These are phyloP conservation scores for Spathaspora girioi DNA, from an alignment of 805 yeast genomes.

Conservation along the genomic window DNA sequence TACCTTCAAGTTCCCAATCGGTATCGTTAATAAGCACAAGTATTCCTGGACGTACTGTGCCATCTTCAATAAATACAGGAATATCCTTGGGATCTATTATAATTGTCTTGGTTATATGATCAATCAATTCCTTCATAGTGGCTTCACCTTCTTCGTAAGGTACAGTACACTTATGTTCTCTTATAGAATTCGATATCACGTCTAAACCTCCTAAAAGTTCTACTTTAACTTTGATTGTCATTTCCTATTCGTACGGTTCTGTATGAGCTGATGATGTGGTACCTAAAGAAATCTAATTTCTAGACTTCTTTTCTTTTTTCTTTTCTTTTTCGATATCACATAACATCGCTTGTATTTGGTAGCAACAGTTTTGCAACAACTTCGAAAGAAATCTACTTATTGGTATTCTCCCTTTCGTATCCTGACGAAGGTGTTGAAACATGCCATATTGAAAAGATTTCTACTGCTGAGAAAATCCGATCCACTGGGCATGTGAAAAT, in stretches of 20 bases:
- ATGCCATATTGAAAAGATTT: too few species aligned
- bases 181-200: slow-evolving; percentile 60
- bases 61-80: slow-evolving; percentile 79
- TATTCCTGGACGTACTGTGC: slow-evolving; percentile 84
- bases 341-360: neutral
- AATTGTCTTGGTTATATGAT: slow-evolving; percentile 49
- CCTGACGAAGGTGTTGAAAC: too few species aligned
- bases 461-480: too few species aligned
- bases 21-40: slow-evolving; percentile 88
- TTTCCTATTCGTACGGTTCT: slow-evolving; percentile 2
- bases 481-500: too few species aligned
- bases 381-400: too few species aligned
- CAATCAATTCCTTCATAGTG: slow-evolving; percentile 50
- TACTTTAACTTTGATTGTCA: slow-evolving; percentile 34
- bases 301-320: too few species aligned
- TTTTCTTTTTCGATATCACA: neutral
- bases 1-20: slow-evolving; percentile 96
- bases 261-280: too few species aligned
- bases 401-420: too few species aligned
- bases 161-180: slow-evolving; percentile 47
- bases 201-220: slow-evolving; percentile 78
- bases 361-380: neutral
- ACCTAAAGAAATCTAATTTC: too few species aligned
- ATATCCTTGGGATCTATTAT: slow-evolving; percentile 59
- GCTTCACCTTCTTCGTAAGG: slow-evolving; percentile 43